phyloP scores from a whole-genome alignment of 164 flowering plant species.

The Magnolia kwangsiensis region DNA sequence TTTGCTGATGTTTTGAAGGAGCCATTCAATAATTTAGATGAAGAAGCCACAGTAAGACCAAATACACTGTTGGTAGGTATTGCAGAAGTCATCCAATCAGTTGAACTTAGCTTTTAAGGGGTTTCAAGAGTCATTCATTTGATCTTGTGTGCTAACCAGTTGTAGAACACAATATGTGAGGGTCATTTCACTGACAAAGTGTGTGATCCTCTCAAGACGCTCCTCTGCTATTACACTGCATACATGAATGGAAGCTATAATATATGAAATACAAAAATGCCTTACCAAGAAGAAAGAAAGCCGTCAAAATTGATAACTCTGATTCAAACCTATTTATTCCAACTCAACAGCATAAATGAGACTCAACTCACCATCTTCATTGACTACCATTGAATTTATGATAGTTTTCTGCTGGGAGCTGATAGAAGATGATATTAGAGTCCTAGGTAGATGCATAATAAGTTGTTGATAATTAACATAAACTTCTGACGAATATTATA shows the following conservation, averaged over 20 bases:
- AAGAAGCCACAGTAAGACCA: constrained; percentile 68
- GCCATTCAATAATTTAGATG: neutral
- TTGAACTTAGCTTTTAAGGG: constrained; percentile 23
- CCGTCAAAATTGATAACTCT: neutral
- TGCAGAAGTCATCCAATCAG: constrained; percentile 73
- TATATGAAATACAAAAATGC: neutral
- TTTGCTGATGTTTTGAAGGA: no score
- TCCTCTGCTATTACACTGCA: constrained; percentile 90
- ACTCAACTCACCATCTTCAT: constrained; percentile 60
- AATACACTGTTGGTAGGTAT: constrained; percentile 65
- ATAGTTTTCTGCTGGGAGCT: constrained; percentile 98
- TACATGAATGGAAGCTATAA: constrained; percentile 18
- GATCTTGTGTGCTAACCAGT: constrained; percentile 27
- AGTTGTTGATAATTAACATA: no score
- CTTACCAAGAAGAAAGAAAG: neutral
- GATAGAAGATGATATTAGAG: neutral
- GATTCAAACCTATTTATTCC: constrained; percentile 54
- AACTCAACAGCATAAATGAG: neutral
- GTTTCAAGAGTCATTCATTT: constrained; percentile 34
- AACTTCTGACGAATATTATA: no score
- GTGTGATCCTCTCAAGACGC: constrained; percentile 81
- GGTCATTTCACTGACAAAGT: constrained; percentile 64
- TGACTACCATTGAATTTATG: constrained; percentile 32
- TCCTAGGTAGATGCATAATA: no score
- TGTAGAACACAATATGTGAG: constrained; percentile 43